Conservation (phyloP, 176 grass and related monocot species). For the Thalia dealbata region DNA sequence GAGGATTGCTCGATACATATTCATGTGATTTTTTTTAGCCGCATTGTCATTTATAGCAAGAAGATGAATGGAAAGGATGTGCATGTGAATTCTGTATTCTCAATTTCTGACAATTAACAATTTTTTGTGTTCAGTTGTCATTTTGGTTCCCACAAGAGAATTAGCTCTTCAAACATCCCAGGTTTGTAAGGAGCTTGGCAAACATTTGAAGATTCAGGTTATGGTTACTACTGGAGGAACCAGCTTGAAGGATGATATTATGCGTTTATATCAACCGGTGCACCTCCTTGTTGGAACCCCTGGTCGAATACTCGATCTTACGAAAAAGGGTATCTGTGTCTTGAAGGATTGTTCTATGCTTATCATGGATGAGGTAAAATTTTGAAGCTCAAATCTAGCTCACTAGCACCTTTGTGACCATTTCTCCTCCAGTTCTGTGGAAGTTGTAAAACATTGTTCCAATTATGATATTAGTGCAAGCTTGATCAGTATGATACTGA, state of each 20-base stretch:
- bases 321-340: constrained; percentile 70
- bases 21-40: no score
- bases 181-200: constrained; percentile 92
- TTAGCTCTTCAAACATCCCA: constrained; percentile 88
- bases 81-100: constrained; percentile 4
- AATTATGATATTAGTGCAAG: no score
- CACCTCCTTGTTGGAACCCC: constrained; percentile 85
- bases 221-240: constrained; percentile 97
- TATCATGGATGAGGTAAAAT: constrained; percentile 85
- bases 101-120: neutral
- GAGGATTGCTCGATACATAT: neutral
- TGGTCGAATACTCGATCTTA: constrained; percentile 75
- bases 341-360: constrained; percentile 85
- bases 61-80: neutral
- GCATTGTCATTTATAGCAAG: neutral
- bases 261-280: constrained; percentile 85
- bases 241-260: constrained; percentile 89
- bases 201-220: constrained; percentile 76
- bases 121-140: constrained; percentile 53
- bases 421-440: neutral
- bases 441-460: no score
- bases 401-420: neutral
- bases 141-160: constrained; percentile 90
- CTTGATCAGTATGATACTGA: no score
- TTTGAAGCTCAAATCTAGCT: constrained; percentile 3